Evolutionary conservation across 2,329 filamentous ascomycete species (phyloP).

Genomic region (Aspergillus clavatus): DNA sequence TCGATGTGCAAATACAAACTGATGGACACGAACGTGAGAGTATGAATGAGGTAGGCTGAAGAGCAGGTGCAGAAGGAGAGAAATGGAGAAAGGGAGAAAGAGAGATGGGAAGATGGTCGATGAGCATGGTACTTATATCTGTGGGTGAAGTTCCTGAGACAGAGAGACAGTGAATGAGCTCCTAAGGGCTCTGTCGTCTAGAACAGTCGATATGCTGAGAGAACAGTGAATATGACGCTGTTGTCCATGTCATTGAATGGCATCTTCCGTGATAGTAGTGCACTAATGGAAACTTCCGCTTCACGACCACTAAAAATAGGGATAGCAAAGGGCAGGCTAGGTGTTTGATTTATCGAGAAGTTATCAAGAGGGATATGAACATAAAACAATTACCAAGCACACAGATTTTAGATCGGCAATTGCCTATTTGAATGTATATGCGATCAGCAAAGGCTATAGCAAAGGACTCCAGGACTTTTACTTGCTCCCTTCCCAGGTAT

Average conservation of each 20-base stretch:
- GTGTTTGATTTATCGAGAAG: neutral
- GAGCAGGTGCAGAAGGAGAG: too few species aligned
- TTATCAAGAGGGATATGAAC: neutral
- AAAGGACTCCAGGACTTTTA: conserved; percentile 16
- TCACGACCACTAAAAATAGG: too few species aligned
- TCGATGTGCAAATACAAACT: too few species aligned
- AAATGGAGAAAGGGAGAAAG: neutral
- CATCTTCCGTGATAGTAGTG: neutral
- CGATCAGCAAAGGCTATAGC: conserved; percentile 8
- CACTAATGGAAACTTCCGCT: neutral
- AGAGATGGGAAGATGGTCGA: neutral
- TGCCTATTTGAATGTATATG: conserved; percentile 3
- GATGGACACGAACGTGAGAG: too few species aligned
- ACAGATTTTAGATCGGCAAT: neutral
- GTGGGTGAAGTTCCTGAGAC: neutral
- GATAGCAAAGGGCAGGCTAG: neutral
- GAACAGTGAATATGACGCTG: neutral
- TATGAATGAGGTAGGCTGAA: neutral
- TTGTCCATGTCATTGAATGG: neutral
- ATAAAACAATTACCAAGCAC: neutral
- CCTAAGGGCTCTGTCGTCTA: too few species aligned
- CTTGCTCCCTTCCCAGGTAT: conserved; percentile 22
- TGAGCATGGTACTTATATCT: neutral
- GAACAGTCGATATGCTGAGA: too few species aligned
- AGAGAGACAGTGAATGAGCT: neutral